Evolutionary conservation across 192 early-diverging fungal species (phyloP).

Genomic region (Obelidium mucronatum): DNA sequence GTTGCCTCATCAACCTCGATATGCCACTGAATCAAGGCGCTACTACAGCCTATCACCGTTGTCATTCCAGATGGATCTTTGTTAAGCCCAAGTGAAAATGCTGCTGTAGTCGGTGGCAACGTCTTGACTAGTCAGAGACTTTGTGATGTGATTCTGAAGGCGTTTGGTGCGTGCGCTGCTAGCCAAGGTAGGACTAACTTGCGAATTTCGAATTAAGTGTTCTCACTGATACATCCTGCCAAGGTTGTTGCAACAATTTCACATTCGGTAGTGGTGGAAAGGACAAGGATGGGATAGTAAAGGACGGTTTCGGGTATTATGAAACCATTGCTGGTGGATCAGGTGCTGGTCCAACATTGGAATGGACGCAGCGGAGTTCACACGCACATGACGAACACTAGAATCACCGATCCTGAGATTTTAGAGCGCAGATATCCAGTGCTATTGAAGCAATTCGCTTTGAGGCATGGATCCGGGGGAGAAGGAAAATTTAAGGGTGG

Average conservation of each 20-base stretch:
- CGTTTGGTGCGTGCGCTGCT: constrained; percentile 90
- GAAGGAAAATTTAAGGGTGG: constrained; percentile 79
- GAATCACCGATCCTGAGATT: constrained; percentile 97
- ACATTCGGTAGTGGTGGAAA: constrained; percentile 89
- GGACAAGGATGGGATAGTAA: constrained; percentile 55
- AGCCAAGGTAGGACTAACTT: constrained; percentile 70
- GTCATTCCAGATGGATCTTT: constrained; percentile 82
- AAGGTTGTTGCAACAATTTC: constrained; percentile 92
- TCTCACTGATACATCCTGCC: background rate
- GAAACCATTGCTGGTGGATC: constrained; percentile 85
- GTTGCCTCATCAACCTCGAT: constrained; percentile 87
- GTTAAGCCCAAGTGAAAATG: constrained; percentile 77
- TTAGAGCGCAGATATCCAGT: constrained; percentile 90
- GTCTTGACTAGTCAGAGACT: constrained; percentile 93
- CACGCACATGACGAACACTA: constrained; percentile 95
- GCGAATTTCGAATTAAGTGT: background rate
- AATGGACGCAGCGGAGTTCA: constrained; percentile 75
- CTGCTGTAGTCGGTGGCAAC: constrained; percentile 98
- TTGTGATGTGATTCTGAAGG: constrained; percentile 89
- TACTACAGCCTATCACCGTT: constrained; percentile 81
- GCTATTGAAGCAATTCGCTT: constrained; percentile 81
- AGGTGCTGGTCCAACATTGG: constrained; percentile 91
- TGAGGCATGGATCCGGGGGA: constrained; percentile 79
- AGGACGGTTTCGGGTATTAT: constrained; percentile 93
- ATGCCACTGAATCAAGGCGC: constrained; percentile 98